These are phyloP conservation scores for Candida nanaspora DNA, from an alignment of 805 yeast species.

Conservation along the genomic window DNA sequence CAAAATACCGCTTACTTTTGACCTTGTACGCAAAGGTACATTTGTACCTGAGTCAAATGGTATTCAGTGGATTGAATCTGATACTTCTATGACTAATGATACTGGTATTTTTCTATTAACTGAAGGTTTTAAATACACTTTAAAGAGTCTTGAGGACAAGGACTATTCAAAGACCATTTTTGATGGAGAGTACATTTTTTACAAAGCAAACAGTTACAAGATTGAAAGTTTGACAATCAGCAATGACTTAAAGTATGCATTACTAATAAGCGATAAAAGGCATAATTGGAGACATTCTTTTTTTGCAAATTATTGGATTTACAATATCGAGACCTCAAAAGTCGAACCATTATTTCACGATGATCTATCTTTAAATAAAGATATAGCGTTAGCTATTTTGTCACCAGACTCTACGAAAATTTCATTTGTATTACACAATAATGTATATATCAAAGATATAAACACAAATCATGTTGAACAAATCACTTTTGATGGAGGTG, in stretches of 20 bases:
- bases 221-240: conserved; percentile 56
- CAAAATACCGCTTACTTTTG: conserved; percentile 30
- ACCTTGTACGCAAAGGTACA: conserved; percentile 44
- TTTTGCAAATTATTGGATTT: conserved; percentile 53
- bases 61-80: conserved; percentile 64
- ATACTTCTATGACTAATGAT: conserved; percentile 43
- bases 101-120: conserved; percentile 60
- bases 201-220: conserved; percentile 30
- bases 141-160: conserved; percentile 45
- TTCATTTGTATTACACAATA: conserved; percentile 62
- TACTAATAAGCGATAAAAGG: conserved; percentile 53
- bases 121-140: conserved; percentile 39
- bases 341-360: conserved; percentile 17
- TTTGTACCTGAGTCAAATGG: conserved; percentile 46
- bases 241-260: conserved; percentile 53
- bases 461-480: conserved; percentile 26
- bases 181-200: conserved; percentile 39
- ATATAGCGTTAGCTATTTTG: conserved; percentile 51
- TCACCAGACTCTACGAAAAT: conserved; percentile 63
- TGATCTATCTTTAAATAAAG: conserved; percentile 13
- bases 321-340: conserved; percentile 33
- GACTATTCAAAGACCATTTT: conserved; percentile 38
- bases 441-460: conserved; percentile 51
- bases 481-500: conserved; percentile 66
- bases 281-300: conserved; percentile 73